Conservation (phyloP, 495 filamentous ascomycete species). For the Lasiosphaeria ovina region DNA sequence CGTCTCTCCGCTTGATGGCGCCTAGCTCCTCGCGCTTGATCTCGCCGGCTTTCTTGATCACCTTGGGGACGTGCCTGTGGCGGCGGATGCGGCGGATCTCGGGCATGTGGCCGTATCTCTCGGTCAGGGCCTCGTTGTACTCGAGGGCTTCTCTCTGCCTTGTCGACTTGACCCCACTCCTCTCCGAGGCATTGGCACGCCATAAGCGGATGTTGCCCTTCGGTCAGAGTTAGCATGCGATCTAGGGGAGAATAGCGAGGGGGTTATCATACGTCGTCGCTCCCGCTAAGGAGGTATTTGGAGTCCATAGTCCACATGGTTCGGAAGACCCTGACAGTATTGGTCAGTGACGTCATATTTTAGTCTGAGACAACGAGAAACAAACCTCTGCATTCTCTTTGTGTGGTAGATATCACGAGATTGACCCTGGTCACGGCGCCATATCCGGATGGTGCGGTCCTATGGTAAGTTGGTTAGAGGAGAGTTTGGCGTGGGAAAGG, state of each 20-base stretch:
- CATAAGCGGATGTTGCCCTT: conserved; percentile 85
- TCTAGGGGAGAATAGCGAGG: background rate
- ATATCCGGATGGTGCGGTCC: conserved; percentile 58
- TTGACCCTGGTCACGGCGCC: conserved; percentile 75
- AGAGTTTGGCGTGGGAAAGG: conserved; percentile 57
- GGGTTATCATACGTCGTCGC: conserved; percentile 59
- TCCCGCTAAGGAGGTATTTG: conserved; percentile 80
- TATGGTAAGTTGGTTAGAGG: background rate
- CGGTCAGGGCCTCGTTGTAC: conserved; percentile 80
- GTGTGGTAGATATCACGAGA: conserved; percentile 95
- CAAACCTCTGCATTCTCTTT: conserved; percentile 79
- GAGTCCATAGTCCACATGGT: conserved; percentile 81
- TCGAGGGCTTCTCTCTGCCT: conserved; percentile 83
- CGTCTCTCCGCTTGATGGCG: conserved; percentile 82
- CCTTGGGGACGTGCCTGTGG: conserved; percentile 88
- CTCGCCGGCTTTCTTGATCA: conserved; percentile 94
- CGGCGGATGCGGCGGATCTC: conserved; percentile 87
- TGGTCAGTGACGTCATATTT: background rate
- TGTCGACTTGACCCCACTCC: conserved; percentile 81
- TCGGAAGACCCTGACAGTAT: conserved; percentile 55
- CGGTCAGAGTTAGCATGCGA: background rate
- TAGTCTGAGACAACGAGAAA: background rate
- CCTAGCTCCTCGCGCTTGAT: conserved; percentile 91
- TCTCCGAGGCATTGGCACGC: conserved; percentile 81
- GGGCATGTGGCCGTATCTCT: conserved; percentile 92